A percentile compares a stretch with the other conserved stretches of the same genome.
Conservation (phyloP, 345 rosid genomes). For the Noccaea bulbosa region DNA sequence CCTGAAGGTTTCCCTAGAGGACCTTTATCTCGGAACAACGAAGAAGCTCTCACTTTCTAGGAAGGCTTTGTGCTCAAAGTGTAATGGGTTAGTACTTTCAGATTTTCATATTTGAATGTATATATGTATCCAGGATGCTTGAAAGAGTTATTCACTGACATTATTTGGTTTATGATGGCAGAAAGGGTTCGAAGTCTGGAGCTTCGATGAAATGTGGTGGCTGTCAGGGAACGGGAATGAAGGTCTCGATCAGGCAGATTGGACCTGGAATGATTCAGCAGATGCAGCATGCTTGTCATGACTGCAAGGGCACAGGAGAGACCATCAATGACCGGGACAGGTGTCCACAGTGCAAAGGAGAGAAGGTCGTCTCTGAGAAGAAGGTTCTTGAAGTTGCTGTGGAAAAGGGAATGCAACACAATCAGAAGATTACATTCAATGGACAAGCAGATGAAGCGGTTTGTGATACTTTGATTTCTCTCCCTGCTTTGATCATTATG, state of each 20-base stretch:
- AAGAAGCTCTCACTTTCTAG: slow-evolving; percentile 90
- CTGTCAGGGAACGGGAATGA: slow-evolving; percentile 90
- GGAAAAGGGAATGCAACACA: slow-evolving; percentile 94
- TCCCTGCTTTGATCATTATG: neutral
- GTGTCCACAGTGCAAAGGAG: slow-evolving; percentile 84
- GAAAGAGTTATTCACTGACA: neutral
- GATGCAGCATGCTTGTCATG: slow-evolving; percentile 90
- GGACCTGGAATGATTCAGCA: slow-evolving; percentile 97
- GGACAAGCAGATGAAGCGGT: slow-evolving; percentile 97
- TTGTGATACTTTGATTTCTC: slow-evolving; percentile 20
- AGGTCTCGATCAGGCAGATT: slow-evolving; percentile 82
- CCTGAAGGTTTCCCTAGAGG: slow-evolving; percentile 77
- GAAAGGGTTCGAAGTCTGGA: slow-evolving; percentile 93
- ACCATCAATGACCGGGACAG: slow-evolving; percentile 71
- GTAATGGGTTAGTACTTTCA: slow-evolving; percentile 69
- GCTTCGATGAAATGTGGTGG: slow-evolving; percentile 73
- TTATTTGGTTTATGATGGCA: slow-evolving; percentile 40
- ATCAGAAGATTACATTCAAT: slow-evolving; percentile 83
- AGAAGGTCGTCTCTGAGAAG: slow-evolving; percentile 80
- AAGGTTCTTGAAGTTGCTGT: slow-evolving; percentile 83
- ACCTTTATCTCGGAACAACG: slow-evolving; percentile 70
- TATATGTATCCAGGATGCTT: neutral
- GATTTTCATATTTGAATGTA: neutral
- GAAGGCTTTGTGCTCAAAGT: slow-evolving; percentile 77
- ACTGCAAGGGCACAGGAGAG: slow-evolving; percentile 92